Percentiles rank a stretch among this genome's conserved stretches.
Conservation (phyloP, 139 green algal species). For the Coelastrella sp. region DNA sequence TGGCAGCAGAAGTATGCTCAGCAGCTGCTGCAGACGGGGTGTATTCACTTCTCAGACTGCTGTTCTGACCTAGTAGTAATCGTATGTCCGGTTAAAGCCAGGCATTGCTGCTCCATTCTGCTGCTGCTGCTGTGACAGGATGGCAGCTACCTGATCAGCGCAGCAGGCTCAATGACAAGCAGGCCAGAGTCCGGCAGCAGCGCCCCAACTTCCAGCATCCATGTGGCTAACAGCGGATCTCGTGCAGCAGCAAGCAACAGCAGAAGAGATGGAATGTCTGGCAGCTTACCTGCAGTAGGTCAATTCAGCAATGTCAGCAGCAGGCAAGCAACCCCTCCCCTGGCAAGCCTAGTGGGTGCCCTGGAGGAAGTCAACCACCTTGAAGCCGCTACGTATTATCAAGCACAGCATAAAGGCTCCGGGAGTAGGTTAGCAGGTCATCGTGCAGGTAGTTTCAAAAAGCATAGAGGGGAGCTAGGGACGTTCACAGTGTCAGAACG, state of each 20-base stretch:
- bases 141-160: not conserved
- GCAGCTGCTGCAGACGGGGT: not conserved
- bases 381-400: slow-evolving; percentile 56
- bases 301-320: slow-evolving; percentile 11
- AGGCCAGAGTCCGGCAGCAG: not conserved
- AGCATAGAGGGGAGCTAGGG: slow-evolving; percentile 34
- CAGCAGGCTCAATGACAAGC: not conserved
- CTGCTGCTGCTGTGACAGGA: not conserved
- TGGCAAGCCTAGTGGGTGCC: slow-evolving; percentile 42
- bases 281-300: not conserved
- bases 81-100: not conserved
- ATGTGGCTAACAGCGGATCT: not conserved
- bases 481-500: slow-evolving; percentile 27
- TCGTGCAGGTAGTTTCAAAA: slow-evolving; percentile 26
- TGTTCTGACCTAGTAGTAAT: too few relatives aligned
- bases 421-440: not conserved
- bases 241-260: not conserved
- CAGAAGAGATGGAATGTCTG: not conserved
- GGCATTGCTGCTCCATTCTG: not conserved
- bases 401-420: slow-evolving; percentile 40
- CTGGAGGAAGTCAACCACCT: slow-evolving; percentile 40
- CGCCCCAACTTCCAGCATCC: not conserved
- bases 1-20: not conserved
- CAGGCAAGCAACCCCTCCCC: slow-evolving; percentile 14
- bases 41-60: not conserved